Conservation (phyloP, 345 rosid species). For the Cardamine chenopodiifolia region DNA sequence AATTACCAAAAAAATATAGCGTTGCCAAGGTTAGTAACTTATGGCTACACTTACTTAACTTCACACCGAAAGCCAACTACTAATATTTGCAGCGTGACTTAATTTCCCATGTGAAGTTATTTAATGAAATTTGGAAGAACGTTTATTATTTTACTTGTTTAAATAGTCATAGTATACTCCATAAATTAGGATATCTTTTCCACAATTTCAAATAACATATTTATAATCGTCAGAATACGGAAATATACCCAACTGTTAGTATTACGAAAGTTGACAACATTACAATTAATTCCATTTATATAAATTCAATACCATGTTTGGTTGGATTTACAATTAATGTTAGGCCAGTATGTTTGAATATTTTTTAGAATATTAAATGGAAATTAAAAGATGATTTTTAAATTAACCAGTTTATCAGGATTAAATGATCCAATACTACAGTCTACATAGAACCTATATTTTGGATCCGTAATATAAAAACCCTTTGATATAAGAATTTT, state of each 20-base stretch:
- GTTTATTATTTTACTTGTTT: conserved; percentile 24
- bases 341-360: conserved; percentile 17
- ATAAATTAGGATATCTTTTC: not conserved
- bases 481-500: not conserved
- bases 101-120: conserved; percentile 40
- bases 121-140: conserved; percentile 39
- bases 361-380: not conserved
- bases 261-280: conserved; percentile 29
- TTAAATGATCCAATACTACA: not conserved
- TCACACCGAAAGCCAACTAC: conserved; percentile 26
- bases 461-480: not conserved
- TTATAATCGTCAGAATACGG: conserved; percentile 1
- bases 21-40: conserved; percentile 27
- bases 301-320: conserved; percentile 25
- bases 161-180: not conserved
- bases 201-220: not conserved
- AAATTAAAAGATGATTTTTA: not conserved
- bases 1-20: not conserved
- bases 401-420: not conserved
- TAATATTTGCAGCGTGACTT: conserved; percentile 27
- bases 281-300: conserved; percentile 29
- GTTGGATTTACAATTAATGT: conserved; percentile 24
- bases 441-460: not conserved
- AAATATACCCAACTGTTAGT: conserved; percentile 24
- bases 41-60: conserved; percentile 10